phyloP scores from a whole-genome alignment of 2,329 filamentous ascomycete genomes.

The Bertia moriformis region DNA sequence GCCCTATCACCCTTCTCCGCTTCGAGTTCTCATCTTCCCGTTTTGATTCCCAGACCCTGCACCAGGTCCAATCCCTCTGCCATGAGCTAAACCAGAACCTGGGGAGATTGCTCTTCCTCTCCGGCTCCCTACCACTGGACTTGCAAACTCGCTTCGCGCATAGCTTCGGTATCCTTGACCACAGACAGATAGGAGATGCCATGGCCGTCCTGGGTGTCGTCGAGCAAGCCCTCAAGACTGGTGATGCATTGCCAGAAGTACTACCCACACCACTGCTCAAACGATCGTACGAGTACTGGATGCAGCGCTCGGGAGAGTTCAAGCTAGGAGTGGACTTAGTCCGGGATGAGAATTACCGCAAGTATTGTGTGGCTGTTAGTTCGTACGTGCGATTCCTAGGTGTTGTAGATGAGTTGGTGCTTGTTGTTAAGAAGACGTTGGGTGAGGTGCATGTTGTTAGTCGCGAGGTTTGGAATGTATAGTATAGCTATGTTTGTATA shows the following conservation, averaged over 20 bases:
- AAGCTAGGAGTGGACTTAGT: slow-evolving; percentile 17
- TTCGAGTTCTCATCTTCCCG: slow-evolving; percentile 21
- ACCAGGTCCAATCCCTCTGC: slow-evolving; percentile 14
- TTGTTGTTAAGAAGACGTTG: slow-evolving; percentile 24
- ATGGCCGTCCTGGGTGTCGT: slow-evolving; percentile 32
- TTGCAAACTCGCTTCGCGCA: slow-evolving; percentile 22
- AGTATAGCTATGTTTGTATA: not conserved
- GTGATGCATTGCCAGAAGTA: slow-evolving; percentile 28
- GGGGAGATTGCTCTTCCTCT: slow-evolving; percentile 17
- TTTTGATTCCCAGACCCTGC: slow-evolving; percentile 17
- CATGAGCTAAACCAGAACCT: slow-evolving; percentile 16
- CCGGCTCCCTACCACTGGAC: slow-evolving; percentile 16
- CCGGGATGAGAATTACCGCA: slow-evolving; percentile 24
- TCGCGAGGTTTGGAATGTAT: not conserved
- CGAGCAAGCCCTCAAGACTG: slow-evolving; percentile 29
- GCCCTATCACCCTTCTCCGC: slow-evolving; percentile 15
- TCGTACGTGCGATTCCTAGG: slow-evolving; percentile 26
- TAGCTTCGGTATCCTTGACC: slow-evolving; percentile 22
- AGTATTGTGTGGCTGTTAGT: slow-evolving; percentile 28
- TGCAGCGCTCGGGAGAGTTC: slow-evolving; percentile 7
- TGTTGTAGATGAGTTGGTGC: slow-evolving; percentile 25
- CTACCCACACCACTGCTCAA: slow-evolving; percentile 28
- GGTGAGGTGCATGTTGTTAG: slow-evolving; percentile 22
- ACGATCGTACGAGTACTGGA: slow-evolving; percentile 14
- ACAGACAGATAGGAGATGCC: slow-evolving; percentile 27